phyloP scores from a whole-genome alignment of 139 green algal species.

The Edaphochlamys debaryana region DNA sequence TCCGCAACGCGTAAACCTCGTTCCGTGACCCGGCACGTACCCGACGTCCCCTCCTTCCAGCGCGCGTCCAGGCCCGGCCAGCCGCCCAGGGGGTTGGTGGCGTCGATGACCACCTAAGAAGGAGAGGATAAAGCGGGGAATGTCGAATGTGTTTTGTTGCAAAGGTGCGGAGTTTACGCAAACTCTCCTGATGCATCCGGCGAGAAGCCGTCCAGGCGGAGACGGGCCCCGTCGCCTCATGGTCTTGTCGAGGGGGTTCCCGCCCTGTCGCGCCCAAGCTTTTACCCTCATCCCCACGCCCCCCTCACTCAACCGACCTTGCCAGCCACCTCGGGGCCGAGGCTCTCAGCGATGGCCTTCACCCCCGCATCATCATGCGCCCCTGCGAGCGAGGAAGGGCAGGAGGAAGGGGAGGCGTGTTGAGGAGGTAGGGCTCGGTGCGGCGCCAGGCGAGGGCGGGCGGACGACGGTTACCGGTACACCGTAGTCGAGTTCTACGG shows the following conservation, averaged over 20 bases:
- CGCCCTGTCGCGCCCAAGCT: too few species aligned
- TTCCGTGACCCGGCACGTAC: background rate
- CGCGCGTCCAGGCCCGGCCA: slow-evolving; percentile 35
- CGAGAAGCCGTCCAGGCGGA: too few species aligned
- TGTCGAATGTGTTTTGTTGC: background rate
- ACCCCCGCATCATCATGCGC: slow-evolving; percentile 8
- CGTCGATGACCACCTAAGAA: slow-evolving; percentile 38
- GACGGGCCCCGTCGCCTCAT: too few species aligned
- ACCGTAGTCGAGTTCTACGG: too few species aligned
- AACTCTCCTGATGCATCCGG: too few species aligned
- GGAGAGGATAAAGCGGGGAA: background rate
- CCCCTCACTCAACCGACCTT: background rate
- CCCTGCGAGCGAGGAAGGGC: too few species aligned
- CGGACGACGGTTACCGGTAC: too few species aligned
- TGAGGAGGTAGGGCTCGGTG: background rate
- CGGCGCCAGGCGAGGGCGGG: too few species aligned
- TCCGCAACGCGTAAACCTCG: too few species aligned
- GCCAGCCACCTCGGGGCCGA: slow-evolving; percentile 18
- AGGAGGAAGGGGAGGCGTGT: too few species aligned
- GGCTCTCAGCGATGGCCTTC: background rate
- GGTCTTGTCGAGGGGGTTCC: too few species aligned
- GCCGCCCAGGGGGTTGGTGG: slow-evolving; percentile 35
- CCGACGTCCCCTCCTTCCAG: slow-evolving; percentile 33
- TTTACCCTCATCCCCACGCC: too few species aligned
- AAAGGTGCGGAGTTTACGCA: background rate